These are phyloP conservation scores for Starmerella gropengiesseri DNA, from an alignment of 805 yeast species.

Conservation along the genomic window DNA sequence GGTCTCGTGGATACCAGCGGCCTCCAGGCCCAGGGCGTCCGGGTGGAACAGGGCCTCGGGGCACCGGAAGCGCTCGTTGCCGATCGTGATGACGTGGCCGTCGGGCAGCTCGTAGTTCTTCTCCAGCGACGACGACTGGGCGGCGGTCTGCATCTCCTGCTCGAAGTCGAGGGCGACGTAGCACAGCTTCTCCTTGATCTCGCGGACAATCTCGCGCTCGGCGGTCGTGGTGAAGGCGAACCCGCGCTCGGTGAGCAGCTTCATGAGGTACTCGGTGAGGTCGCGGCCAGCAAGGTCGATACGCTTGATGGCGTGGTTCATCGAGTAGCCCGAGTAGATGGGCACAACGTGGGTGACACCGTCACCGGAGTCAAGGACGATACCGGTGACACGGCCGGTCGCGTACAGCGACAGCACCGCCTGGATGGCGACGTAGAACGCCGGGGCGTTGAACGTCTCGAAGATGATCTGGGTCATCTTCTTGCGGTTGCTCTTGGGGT, in stretches of 20 bases:
- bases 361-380: conserved; percentile 98
- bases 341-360: conserved; percentile 99
- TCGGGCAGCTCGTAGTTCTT: conserved; percentile 99
- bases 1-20: conserved; percentile 99
- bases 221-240: conserved; percentile 98
- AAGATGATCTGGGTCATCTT: conserved; percentile 99
- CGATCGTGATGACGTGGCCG: conserved; percentile 98
- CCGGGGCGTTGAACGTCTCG: conserved; percentile 99
- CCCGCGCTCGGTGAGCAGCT: conserved; percentile 97
- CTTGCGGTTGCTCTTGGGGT: conserved; percentile 99
- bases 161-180: conserved; percentile 98
- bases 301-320: conserved; percentile 98
- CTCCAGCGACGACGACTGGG: conserved; percentile 96
- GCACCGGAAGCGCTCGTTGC: conserved; percentile 99
- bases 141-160: conserved; percentile 98
- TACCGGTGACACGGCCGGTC: conserved; percentile 99
- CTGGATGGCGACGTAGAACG: conserved; percentile 97
- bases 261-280: conserved; percentile 97
- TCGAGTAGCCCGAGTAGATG: conserved; percentile 98
- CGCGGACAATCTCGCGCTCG: conserved; percentile 91
- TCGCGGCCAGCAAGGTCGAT: conserved; percentile 99
- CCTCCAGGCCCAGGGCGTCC: conserved; percentile 77
- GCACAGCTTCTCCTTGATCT: conserved; percentile 97
- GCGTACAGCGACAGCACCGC: conserved; percentile 97
- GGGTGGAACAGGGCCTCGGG: conserved; percentile 99